These are phyloP conservation scores for Coprinellus micaceus DNA, from an alignment of 768 basidiomycete genomes.

Conservation along the genomic window DNA sequence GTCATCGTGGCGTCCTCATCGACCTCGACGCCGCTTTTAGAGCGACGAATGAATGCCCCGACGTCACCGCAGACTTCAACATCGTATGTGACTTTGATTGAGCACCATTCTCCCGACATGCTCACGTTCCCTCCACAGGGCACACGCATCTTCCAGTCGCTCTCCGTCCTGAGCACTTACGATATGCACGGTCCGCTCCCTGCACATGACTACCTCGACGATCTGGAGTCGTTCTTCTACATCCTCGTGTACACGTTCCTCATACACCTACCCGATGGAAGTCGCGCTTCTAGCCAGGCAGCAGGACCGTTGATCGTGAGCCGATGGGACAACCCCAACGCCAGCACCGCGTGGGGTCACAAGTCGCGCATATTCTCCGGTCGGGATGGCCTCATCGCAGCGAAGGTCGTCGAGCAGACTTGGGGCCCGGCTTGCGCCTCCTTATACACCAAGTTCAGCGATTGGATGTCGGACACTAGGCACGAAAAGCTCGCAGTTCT, in stretches of 20 bases:
- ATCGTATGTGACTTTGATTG: background rate
- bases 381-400: too few species aligned
- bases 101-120: background rate
- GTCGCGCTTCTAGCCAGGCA: background rate
- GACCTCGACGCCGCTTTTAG: constrained; percentile 6
- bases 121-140: background rate
- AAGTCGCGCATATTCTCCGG: too few species aligned
- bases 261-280: background rate
- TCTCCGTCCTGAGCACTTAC: background rate
- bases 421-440: too few species aligned
- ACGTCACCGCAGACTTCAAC: background rate
- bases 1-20: constrained; percentile 2
- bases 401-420: too few species aligned
- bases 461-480: too few species aligned
- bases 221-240: background rate
- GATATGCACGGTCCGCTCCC: too few species aligned
- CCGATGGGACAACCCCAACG: too few species aligned
- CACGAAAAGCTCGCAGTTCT: too few species aligned
- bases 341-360: too few species aligned
- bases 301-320: too few species aligned
- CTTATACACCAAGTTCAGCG: too few species aligned
- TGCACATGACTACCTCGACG: background rate
- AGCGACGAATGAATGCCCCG: too few species aligned
- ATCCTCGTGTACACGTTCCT: background rate
- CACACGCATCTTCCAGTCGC: background rate